A percentile compares a stretch with the other conserved stretches of the same genome.
phyloP scores from a whole-genome alignment of 495 filamentous ascomycete species.

The Aspergillus nanangensis region DNA sequence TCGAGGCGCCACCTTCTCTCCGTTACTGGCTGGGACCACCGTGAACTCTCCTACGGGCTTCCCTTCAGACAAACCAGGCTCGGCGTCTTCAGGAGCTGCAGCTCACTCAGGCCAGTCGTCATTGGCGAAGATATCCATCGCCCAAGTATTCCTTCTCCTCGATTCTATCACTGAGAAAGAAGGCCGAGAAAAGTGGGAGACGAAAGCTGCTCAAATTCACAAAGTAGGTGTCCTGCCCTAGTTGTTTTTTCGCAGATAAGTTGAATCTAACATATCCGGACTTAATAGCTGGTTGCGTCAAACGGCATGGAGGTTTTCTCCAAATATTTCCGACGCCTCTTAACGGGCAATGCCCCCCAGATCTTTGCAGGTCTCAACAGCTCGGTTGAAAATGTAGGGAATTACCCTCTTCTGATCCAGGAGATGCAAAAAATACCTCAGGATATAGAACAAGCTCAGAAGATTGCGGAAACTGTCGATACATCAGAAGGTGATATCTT shows the following conservation, averaged over 20 bases:
- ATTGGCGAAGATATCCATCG: conserved; percentile 79
- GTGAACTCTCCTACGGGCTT: conserved; percentile 58
- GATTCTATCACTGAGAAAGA: conserved; percentile 93
- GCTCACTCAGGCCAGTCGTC: conserved; percentile 48
- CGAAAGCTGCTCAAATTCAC: conserved; percentile 81
- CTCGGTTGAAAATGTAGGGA: conserved; percentile 66
- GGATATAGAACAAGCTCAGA: conserved; percentile 76
- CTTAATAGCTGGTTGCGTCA: conserved; percentile 74
- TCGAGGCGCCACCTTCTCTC: conserved; percentile 58
- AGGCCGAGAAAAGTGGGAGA: conserved; percentile 86
- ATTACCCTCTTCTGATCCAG: conserved; percentile 72
- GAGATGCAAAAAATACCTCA: conserved; percentile 81
- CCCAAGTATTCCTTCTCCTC: conserved; percentile 90
- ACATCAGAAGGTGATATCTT: conserved; percentile 83
- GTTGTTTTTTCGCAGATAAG: background rate
- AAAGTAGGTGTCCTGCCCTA: conserved; percentile 55
- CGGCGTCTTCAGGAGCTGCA: conserved; percentile 28
- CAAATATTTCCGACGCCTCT: conserved; percentile 85
- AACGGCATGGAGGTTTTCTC: conserved; percentile 96
- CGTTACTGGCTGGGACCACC: conserved; percentile 56
- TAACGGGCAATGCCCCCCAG: conserved; percentile 76
- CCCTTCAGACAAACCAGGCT: conserved; percentile 47
- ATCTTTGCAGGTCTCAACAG: conserved; percentile 76
- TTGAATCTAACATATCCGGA: background rate
- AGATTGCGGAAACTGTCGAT: conserved; percentile 91